phyloP scores from a whole-genome alignment of 148 eudicot genomes.

The Camellia lanceoleosa region DNA sequence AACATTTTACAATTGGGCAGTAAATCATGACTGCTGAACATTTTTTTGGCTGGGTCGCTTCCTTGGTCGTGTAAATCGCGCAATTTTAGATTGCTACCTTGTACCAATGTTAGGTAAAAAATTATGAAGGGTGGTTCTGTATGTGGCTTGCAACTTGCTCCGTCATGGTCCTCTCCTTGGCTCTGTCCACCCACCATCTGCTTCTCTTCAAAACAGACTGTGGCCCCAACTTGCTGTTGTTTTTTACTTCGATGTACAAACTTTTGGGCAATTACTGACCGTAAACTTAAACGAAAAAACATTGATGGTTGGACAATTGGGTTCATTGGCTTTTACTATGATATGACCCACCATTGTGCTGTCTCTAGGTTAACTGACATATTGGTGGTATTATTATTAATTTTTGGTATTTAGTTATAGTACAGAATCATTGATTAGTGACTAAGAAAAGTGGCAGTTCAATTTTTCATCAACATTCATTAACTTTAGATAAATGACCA shows the following conservation, averaged over 20 bases:
- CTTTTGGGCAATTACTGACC: constrained; percentile 7
- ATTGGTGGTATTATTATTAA: not conserved
- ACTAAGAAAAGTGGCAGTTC: not conserved
- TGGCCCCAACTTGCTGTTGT: constrained; percentile 17
- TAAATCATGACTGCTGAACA: not conserved
- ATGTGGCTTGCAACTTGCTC: constrained; percentile 12
- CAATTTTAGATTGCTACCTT: not conserved
- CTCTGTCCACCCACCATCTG: constrained; percentile 1
- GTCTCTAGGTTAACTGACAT: constrained; percentile 12
- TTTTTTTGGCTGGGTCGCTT: not conserved
- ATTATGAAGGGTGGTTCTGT: not conserved
- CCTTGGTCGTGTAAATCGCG: constrained; percentile 12
- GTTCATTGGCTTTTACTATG: constrained; percentile 27
- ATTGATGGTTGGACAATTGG: constrained; percentile 31
- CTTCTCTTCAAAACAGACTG: not conserved
- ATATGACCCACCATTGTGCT: constrained; percentile 12
- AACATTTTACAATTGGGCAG: not conserved
- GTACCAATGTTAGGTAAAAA: constrained; percentile 14
- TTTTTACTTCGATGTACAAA: not conserved
- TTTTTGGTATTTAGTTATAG: not conserved
- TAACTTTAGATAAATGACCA: not conserved
- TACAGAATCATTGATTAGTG: not conserved
- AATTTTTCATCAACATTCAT: not conserved
- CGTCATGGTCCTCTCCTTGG: not conserved
- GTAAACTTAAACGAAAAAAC: not conserved